Evolutionary conservation across 2,329 filamentous ascomycete genomes (phyloP).

Genomic region (Calonectria leucothoes): DNA sequence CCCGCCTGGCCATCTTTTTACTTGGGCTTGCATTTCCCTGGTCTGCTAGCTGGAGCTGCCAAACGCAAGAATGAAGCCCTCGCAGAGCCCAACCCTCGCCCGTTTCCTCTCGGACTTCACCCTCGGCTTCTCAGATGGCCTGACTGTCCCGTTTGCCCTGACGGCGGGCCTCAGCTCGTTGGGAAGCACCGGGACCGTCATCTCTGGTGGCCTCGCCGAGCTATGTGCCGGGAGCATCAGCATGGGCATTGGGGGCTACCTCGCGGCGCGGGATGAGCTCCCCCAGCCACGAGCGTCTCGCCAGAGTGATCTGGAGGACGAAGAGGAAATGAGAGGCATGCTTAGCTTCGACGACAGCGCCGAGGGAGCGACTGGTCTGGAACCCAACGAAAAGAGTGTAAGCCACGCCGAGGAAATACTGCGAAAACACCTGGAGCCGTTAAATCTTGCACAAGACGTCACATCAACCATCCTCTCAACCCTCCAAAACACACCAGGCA

Average conservation of each 20-base stretch:
- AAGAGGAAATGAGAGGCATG: constrained; percentile 42
- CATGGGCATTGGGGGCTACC: constrained; percentile 79
- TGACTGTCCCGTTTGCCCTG: constrained; percentile 81
- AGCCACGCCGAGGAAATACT: constrained; percentile 36
- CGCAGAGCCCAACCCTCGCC: constrained; percentile 44
- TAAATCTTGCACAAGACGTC: constrained; percentile 40
- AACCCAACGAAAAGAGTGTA: constrained; percentile 21
- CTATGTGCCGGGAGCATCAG: constrained; percentile 78
- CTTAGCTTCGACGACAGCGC: constrained; percentile 36
- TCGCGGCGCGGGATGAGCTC: constrained; percentile 64
- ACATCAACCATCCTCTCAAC: constrained; percentile 39
- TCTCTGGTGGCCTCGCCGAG: constrained; percentile 77
- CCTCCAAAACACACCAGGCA: constrained; percentile 45
- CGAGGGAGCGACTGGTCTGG: background rate
- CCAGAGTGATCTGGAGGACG: constrained; percentile 1
- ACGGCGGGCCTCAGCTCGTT: constrained; percentile 75
- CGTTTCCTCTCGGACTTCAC: constrained; percentile 73
- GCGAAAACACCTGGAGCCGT: constrained; percentile 47
- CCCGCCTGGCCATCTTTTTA: background rate
- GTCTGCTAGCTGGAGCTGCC: background rate
- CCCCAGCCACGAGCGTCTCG: background rate
- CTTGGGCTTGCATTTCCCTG: background rate
- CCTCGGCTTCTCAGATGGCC: constrained; percentile 78
- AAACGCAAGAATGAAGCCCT: constrained; percentile 29
- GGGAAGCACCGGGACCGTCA: constrained; percentile 70